These are phyloP conservation scores for Candolleomyces efflorescens DNA, from an alignment of 768 basidiomycete species.

Conservation along the genomic window DNA sequence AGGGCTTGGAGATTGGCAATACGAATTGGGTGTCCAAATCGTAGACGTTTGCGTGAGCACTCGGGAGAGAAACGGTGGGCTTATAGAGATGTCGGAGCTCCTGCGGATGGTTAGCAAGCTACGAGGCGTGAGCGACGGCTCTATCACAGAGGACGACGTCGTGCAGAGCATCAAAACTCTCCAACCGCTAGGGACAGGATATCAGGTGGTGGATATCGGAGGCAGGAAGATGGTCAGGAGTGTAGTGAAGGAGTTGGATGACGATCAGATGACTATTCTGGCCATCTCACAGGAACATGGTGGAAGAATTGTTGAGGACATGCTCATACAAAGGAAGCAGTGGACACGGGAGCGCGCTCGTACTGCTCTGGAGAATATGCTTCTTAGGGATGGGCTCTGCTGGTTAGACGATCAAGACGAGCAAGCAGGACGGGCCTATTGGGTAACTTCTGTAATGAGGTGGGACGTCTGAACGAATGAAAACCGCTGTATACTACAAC, in stretches of 20 bases:
- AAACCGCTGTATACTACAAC: slow-evolving; percentile 2
- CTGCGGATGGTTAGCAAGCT: slow-evolving; percentile 74
- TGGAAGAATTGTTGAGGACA: slow-evolving; percentile 65
- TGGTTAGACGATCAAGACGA: slow-evolving; percentile 94
- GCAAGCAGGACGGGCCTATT: slow-evolving; percentile 62
- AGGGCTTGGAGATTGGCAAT: slow-evolving; percentile 90
- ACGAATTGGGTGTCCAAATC: slow-evolving; percentile 93
- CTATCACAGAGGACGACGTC: slow-evolving; percentile 83
- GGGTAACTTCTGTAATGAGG: slow-evolving; percentile 84
- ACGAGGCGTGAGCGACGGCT: slow-evolving; percentile 62
- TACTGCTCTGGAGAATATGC: slow-evolving; percentile 84
- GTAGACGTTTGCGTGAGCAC: slow-evolving; percentile 90
- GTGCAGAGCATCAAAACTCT: slow-evolving; percentile 81
- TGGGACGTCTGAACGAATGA: slow-evolving; percentile 57
- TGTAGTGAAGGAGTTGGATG: slow-evolving; percentile 86
- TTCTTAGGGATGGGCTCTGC: slow-evolving; percentile 84
- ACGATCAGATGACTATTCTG: slow-evolving; percentile 81
- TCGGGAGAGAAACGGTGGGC: slow-evolving; percentile 84
- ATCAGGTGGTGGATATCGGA: slow-evolving; percentile 76
- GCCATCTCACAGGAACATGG: slow-evolving; percentile 65
- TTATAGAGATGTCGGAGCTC: slow-evolving; percentile 87
- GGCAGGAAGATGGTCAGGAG: slow-evolving; percentile 79
- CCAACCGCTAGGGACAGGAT: slow-evolving; percentile 87
- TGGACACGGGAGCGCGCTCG: slow-evolving; percentile 80
- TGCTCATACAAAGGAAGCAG: slow-evolving; percentile 53